Evolutionary conservation across 2,329 filamentous ascomycete genomes (phyloP).

Genomic region (Xylariaceae sp.): DNA sequence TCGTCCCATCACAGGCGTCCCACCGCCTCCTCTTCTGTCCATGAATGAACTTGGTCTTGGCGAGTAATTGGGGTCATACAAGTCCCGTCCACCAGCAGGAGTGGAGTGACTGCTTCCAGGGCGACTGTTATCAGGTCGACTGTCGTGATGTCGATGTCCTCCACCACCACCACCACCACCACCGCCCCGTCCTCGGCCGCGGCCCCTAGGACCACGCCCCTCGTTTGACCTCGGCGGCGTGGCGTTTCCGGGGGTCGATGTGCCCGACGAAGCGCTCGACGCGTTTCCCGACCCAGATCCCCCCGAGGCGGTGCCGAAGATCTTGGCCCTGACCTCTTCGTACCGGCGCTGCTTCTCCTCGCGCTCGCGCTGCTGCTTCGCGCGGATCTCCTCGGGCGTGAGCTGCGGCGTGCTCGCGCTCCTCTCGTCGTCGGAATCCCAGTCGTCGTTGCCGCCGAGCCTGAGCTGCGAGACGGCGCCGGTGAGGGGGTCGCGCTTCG

Average conservation of each 20-base stretch:
- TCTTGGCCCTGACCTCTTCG: constrained; percentile 79
- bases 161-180: constrained; percentile 36
- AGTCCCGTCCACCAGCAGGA: constrained; percentile 44
- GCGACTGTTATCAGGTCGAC: constrained; percentile 21
- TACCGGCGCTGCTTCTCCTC: constrained; percentile 90
- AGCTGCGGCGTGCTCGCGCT: constrained; percentile 59
- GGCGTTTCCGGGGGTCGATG: constrained; percentile 56
- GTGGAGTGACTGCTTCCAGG: constrained; percentile 30
- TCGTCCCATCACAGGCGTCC: constrained; percentile 35
- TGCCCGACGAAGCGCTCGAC: constrained; percentile 45
- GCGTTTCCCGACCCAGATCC: constrained; percentile 14
- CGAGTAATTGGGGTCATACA: constrained; percentile 73
- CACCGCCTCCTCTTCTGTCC: constrained; percentile 37
- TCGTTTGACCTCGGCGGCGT: constrained; percentile 51
- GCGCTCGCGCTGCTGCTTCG: constrained; percentile 69
- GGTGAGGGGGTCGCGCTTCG: constrained; percentile 50
- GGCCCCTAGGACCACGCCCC: constrained; percentile 44
- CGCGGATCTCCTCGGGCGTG: constrained; percentile 70
- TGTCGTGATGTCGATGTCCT: constrained; percentile 26
- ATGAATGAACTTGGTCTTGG: constrained; percentile 53
- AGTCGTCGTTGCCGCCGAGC: constrained; percentile 46
- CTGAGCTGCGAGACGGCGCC: constrained; percentile 42
- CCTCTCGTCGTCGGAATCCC: constrained; percentile 60
- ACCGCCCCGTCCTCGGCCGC: constrained; percentile 40
- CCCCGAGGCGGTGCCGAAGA: constrained; percentile 41